These are phyloP conservation scores for Vaccinium darrowii DNA, from an alignment of 148 eudicot genomes.

Conservation along the genomic window DNA sequence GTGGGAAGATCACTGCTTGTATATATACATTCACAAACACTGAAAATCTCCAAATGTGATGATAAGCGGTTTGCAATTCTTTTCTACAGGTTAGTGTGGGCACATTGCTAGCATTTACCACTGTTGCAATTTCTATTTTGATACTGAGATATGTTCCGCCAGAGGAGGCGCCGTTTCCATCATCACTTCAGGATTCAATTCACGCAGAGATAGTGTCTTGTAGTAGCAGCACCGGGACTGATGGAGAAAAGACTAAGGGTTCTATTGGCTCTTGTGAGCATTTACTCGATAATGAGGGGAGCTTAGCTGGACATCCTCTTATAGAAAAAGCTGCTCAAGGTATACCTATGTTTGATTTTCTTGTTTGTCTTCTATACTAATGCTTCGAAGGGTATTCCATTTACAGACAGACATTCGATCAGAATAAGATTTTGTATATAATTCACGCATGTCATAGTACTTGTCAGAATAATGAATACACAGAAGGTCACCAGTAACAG, in stretches of 20 bases:
- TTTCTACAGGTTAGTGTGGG: constrained; percentile 65
- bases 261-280: constrained; percentile 20
- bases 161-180: constrained; percentile 36
- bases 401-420: background rate
- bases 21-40: too few species aligned
- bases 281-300: background rate
- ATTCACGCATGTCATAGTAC: background rate
- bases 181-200: constrained; percentile 40
- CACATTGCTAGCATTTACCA: constrained; percentile 58
- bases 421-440: background rate
- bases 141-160: constrained; percentile 61
- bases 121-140: constrained; percentile 55
- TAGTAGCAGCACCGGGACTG: constrained; percentile 21
- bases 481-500: background rate
- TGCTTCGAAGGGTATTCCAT: background rate
- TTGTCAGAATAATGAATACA: background rate
- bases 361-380: background rate
- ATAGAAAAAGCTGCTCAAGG: constrained; percentile 28
- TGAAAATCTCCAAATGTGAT: background rate
- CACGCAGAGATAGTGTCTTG: constrained; percentile 32
- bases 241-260: constrained; percentile 25
- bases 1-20: background rate
- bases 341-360: constrained; percentile 24
- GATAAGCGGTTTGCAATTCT: constrained; percentile 8
- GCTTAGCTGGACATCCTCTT: constrained; percentile 1